Evolutionary conservation across 768 basidiomycete species (phyloP).

Genomic region (Clitopilus passeckerianus): DNA sequence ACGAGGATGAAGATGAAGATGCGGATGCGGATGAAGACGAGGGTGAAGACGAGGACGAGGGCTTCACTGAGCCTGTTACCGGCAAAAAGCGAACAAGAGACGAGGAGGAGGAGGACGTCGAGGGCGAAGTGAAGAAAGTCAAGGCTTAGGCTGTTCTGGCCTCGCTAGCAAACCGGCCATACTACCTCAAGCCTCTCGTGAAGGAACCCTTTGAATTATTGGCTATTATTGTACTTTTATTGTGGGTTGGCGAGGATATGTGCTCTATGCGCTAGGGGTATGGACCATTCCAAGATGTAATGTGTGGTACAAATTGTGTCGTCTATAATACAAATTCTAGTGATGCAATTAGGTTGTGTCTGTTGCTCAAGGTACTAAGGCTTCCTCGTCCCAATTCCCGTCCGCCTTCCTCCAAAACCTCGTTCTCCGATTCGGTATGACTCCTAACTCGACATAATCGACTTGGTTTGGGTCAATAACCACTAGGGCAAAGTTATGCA

Average conservation of each 20-base stretch:
- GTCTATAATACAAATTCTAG: background rate
- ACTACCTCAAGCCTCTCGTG: background rate
- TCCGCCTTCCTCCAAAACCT: constrained; percentile 39
- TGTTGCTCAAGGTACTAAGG: constrained; percentile 53
- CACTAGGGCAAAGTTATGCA: constrained; percentile 66
- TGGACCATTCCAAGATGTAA: too few relatives aligned
- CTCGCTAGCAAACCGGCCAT: constrained; percentile 3
- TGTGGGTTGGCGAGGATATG: too few relatives aligned
- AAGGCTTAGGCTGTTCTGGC: constrained; percentile 25
- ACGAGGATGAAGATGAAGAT: constrained; percentile 25
- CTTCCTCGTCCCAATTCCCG: constrained; percentile 52
- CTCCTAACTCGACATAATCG: constrained; percentile 62
- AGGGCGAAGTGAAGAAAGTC: constrained; percentile 33
- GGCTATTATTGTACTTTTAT: constrained; percentile 11
- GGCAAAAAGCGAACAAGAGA: constrained; percentile 31
- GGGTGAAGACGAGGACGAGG: constrained; percentile 28
- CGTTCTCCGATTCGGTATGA: constrained; percentile 54
- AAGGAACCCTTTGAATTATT: constrained; percentile 14
- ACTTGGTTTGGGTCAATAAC: constrained; percentile 67
- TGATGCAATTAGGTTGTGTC: background rate
- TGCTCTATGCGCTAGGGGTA: too few relatives aligned
- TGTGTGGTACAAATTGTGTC: too few relatives aligned
- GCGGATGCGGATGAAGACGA: constrained; percentile 25
- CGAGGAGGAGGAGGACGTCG: constrained; percentile 23
- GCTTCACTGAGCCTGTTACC: constrained; percentile 14